Base-by-base conservation (phyloP, 768 basidiomycete species). In the Imleria badia region DNA sequence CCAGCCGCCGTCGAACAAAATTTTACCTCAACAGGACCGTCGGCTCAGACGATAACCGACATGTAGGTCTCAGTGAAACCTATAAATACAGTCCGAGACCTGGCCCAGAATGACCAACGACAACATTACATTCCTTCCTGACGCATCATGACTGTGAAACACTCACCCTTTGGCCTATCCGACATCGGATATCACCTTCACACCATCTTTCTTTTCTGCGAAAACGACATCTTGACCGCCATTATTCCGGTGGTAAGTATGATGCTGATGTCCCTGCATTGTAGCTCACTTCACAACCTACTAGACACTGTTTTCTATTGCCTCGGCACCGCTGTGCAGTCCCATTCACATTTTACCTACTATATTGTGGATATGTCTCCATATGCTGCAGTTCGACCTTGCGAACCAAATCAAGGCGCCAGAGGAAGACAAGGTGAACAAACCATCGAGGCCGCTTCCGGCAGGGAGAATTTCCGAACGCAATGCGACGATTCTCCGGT, bases 211-310 rank as follows among this genome's bases (percentile, higher is more conserved):
- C 72, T 77, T 31, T 79, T 80, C 66, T 76, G 72, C 22, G 73
- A 74, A 57, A 75, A 78, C 14, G 80, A 81, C 57, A 70, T 79
- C 56, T 69, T 76, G 51, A 80, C 79, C 0, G 77, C 73, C 4
- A 50, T 81, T 4, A 62, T 81, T 31, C 80, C 80, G 2, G 73
- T 79, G 52, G 80, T 80, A 54, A 55, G 78, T 61, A 33, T 11
- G 3, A 2, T 5, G 0, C n/a, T 19, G 3, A n/a, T 11, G 8
- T 42, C 7, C 0, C 1, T 17, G 14, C 2, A 13, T 41, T 29
- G 1, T 3, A 17, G 13, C 60, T 59, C 45, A 48, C 29, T 15
- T 30, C 20, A 48, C 30, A 13, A 30, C 14, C 10, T 38, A 19
- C 23, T 12, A 76, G 75, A 69, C 65, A 7, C 45, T 73, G 11